Evolutionary conservation across 1,284 basidiomycete species (phyloP).

Genomic region (Puccinia hordei): DNA sequence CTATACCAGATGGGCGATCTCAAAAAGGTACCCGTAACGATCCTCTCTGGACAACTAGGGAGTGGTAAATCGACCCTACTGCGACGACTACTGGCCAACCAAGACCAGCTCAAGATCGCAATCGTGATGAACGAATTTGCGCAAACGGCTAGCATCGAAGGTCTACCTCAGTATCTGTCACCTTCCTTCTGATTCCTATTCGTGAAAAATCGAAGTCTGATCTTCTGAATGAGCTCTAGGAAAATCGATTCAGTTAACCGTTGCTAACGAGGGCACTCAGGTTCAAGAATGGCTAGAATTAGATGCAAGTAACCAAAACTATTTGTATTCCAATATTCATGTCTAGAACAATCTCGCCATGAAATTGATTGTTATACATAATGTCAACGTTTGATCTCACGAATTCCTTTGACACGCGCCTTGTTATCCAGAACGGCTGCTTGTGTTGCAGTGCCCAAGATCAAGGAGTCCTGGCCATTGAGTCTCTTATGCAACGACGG

Average conservation of each 20-base stretch:
- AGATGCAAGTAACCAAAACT: constrained; percentile 32
- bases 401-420: not conserved
- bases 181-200: not conserved
- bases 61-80: constrained; percentile 48
- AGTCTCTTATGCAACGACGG: constrained; percentile 45
- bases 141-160: constrained; percentile 50
- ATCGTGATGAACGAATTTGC: constrained; percentile 51
- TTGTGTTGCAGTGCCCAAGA: constrained; percentile 51
- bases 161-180: constrained; percentile 20
- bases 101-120: constrained; percentile 41
- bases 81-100: constrained; percentile 31
- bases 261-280: constrained; percentile 41
- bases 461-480: constrained; percentile 47
- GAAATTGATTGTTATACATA: not conserved
- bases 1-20: not conserved
- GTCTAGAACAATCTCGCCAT: not conserved
- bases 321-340: not conserved
- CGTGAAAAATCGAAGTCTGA: not conserved
- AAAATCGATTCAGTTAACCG: constrained; percentile 48
- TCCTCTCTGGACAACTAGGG: constrained; percentile 50
- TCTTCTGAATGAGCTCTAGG: not conserved
- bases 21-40: constrained; percentile 47
- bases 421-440: constrained; percentile 45
- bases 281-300: constrained; percentile 51
- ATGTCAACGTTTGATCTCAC: not conserved